Conservation (phyloP, 306 rosid species). For the Datisca glomerata region DNA sequence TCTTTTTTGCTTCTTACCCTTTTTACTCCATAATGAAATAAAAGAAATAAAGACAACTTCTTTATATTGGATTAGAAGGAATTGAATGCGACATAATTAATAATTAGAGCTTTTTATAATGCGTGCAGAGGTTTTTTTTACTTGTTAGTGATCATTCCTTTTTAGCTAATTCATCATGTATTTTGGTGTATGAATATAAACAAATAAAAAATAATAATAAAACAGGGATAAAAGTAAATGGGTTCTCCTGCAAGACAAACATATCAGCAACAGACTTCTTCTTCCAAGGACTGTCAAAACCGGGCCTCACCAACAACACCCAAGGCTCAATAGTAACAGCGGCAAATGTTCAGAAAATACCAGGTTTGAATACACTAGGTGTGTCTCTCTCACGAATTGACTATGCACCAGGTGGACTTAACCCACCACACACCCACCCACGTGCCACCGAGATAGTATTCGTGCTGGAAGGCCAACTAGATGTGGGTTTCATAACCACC, state of each 20-base stretch:
- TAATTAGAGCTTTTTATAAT: no score
- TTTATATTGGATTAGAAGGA: no score
- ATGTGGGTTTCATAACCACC: no score
- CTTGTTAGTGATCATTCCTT: no score
- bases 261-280: conserved; percentile 50
- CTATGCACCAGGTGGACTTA: conserved; percentile 76
- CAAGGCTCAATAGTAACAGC: conserved; percentile 50
- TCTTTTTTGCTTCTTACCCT: no score
- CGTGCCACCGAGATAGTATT: conserved; percentile 72
- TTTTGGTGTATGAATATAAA: not conserved
- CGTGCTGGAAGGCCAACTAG: conserved; percentile 49
- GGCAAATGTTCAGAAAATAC: conserved; percentile 50
- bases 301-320: conserved; percentile 58
- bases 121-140: no score
- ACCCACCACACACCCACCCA: no score
- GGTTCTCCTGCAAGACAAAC: conserved; percentile 55
- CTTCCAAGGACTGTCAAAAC: conserved; percentile 31
- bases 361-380: conserved; percentile 78
- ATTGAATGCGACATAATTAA: no score
- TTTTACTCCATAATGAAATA: no score
- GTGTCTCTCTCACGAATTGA: conserved; percentile 58
- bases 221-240: conserved; percentile 55
- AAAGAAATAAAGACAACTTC: no score
- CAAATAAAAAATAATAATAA: no score
- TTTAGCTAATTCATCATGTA: no score